A percentile compares a stretch with the other conserved stretches of the same genome.
Evolutionary conservation across 2,329 filamentous ascomycete genomes (phyloP).

Genomic region (Hypoxylon rubiginosum): DNA sequence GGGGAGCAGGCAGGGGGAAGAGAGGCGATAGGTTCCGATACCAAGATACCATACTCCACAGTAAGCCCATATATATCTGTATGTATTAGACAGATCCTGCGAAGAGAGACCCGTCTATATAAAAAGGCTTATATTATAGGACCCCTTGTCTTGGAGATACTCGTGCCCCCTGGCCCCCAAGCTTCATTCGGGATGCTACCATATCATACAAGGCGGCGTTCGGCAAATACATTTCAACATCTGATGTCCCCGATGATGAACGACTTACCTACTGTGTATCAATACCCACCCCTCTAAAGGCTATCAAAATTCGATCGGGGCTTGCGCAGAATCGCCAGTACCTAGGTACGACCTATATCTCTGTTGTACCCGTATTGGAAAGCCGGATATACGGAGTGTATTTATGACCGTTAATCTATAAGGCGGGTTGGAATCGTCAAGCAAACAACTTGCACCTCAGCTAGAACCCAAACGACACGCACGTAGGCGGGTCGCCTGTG

Average conservation of each 20-base stretch:
- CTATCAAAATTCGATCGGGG: neutral
- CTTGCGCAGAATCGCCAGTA: neutral
- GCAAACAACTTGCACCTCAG: neutral
- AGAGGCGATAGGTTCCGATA: neutral
- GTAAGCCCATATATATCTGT: too few relatives aligned
- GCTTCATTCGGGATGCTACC: neutral
- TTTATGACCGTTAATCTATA: neutral
- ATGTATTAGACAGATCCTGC: neutral
- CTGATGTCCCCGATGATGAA: too few relatives aligned
- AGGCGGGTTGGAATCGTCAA: neutral
- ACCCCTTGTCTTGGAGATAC: neutral
- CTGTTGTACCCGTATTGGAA: neutral
- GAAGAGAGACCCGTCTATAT: neutral
- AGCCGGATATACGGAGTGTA: neutral
- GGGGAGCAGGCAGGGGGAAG: neutral
- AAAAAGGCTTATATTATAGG: neutral
- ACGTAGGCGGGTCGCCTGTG: neutral
- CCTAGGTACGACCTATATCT: neutral
- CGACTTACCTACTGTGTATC: neutral
- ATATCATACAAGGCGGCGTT: too few relatives aligned
- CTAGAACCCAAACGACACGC: neutral
- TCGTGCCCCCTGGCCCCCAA: too few relatives aligned
- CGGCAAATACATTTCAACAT: too few relatives aligned
- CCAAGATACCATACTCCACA: neutral
- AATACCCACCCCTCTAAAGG: too few relatives aligned